These are phyloP conservation scores for Candida verbasci DNA, from an alignment of 805 yeast species.

Conservation along the genomic window DNA sequence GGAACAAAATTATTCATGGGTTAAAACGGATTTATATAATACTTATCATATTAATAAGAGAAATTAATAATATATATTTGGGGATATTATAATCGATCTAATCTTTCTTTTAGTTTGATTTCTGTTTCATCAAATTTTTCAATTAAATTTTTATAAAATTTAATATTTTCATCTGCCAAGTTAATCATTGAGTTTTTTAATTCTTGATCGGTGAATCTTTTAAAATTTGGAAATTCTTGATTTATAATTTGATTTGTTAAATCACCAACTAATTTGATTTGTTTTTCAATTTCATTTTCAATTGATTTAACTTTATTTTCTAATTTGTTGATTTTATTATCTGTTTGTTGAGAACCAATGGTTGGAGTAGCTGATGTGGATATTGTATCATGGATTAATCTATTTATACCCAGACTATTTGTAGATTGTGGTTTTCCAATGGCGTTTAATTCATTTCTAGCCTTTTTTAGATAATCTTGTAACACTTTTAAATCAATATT, in stretches of 20 bases:
- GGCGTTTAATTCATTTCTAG: conserved; percentile 56
- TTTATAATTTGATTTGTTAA: conserved; percentile 44
- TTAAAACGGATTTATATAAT: background rate
- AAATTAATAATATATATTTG: conserved; percentile 1
- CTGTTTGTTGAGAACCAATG: conserved; percentile 38
- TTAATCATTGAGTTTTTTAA: conserved; percentile 64
- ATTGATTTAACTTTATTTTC: conserved; percentile 39
- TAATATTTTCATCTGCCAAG: conserved; percentile 73
- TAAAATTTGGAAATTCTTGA: conserved; percentile 63
- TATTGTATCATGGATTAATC: conserved; percentile 39
- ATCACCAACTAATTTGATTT: conserved; percentile 42
- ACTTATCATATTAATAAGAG: conserved; percentile 2
- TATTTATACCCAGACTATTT: conserved; percentile 18
- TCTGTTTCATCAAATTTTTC: conserved; percentile 67
- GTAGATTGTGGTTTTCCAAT: conserved; percentile 26
- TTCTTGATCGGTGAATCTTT: conserved; percentile 73
- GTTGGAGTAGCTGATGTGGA: conserved; percentile 43
- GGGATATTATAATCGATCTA: conserved; percentile 15
- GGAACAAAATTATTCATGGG: background rate
- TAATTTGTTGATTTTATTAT: conserved; percentile 40
- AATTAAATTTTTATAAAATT: conserved; percentile 64
- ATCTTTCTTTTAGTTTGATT: conserved; percentile 21
- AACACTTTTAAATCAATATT: conserved; percentile 87
- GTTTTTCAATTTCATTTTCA: conserved; percentile 41
- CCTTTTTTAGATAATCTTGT: conserved; percentile 69